A percentile compares a stretch with the other conserved stretches of the same genome.
Conservation (phyloP, 805 yeast species). For the Lipomyces mesembrius region DNA sequence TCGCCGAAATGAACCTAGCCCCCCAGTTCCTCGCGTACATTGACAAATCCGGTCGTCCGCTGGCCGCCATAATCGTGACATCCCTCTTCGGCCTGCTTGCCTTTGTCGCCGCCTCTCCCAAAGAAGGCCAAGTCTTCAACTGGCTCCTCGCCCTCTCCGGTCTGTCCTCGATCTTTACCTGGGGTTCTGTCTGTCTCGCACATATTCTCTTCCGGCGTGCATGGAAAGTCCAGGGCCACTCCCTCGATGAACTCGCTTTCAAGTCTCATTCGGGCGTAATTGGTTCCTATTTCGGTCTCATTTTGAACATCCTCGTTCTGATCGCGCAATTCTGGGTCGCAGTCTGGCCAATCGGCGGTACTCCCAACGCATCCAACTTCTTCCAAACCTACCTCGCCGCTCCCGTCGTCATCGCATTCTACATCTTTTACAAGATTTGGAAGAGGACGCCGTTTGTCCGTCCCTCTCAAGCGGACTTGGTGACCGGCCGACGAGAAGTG, state of each 20-base stretch:
- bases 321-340: slow-evolving; percentile 85
- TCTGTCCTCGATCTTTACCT: slow-evolving; percentile 73
- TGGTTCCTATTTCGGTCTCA: slow-evolving; percentile 68
- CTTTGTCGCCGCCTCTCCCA: slow-evolving; percentile 64
- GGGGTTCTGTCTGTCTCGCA: slow-evolving; percentile 74
- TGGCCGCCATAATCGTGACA: slow-evolving; percentile 61
- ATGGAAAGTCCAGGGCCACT: slow-evolving; percentile 66
- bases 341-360: slow-evolving; percentile 63
- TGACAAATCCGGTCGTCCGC: slow-evolving; percentile 79
- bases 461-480: slow-evolving; percentile 60
- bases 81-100: slow-evolving; percentile 59
- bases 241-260: slow-evolving; percentile 69
- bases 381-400: slow-evolving; percentile 61
- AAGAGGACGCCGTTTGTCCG: slow-evolving; percentile 51
- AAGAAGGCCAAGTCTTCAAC: slow-evolving; percentile 58
- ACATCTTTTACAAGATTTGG: slow-evolving; percentile 58
- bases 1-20: slow-evolving; percentile 68
- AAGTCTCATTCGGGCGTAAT: slow-evolving; percentile 67
- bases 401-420: slow-evolving; percentile 51
- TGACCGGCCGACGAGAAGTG: slow-evolving; percentile 64
- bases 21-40: slow-evolving; percentile 68
- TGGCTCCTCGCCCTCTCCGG: slow-evolving; percentile 83
- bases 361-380: slow-evolving; percentile 50
- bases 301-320: slow-evolving; percentile 63
- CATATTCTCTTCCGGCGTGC: slow-evolving; percentile 72